These are phyloP conservation scores for Rhodotorula sp. DNA, from an alignment of 1,284 basidiomycete species.

Conservation along the genomic window DNA sequence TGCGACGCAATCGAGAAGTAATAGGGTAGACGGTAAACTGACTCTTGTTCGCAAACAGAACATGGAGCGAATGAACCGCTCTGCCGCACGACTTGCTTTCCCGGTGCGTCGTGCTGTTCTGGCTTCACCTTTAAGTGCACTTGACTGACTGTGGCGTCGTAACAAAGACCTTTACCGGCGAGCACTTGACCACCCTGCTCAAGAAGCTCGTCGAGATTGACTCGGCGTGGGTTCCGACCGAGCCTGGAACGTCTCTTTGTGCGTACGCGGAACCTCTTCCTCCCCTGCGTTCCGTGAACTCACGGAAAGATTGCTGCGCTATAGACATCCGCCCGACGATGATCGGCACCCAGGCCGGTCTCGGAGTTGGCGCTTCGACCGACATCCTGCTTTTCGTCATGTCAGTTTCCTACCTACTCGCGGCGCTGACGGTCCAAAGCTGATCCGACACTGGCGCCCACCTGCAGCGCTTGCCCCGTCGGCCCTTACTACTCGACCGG, in stretches of 20 bases:
- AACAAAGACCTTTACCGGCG: slow-evolving; percentile 64
- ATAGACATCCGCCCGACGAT: slow-evolving; percentile 60
- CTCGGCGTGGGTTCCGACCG: slow-evolving; percentile 87
- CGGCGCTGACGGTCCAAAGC: slow-evolving; percentile 72
- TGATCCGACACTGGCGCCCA: slow-evolving; percentile 65
- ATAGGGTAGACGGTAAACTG: background rate
- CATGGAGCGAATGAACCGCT: slow-evolving; percentile 74
- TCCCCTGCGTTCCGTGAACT: background rate
- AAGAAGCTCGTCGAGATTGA: slow-evolving; percentile 86
- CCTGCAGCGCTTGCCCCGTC: slow-evolving; percentile 77
- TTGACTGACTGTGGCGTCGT: background rate
- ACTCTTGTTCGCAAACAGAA: slow-evolving; percentile 56
- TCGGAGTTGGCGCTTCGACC: slow-evolving; percentile 83
- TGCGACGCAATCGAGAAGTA: background rate
- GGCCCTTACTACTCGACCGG: slow-evolving; percentile 94
- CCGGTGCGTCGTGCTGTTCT: slow-evolving; percentile 50
- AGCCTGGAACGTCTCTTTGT: slow-evolving; percentile 71
- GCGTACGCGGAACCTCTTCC: background rate
- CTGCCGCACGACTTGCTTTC: slow-evolving; percentile 63
- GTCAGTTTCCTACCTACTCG: slow-evolving; percentile 18
- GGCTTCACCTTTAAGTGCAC: no score
- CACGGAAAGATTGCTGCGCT: background rate
- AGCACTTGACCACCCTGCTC: slow-evolving; percentile 75
- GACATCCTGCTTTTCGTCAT: slow-evolving; percentile 97
- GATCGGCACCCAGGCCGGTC: slow-evolving; percentile 85